phyloP scores from a whole-genome alignment of 352 stramenopile genomes.

The Globisporangium megalacanthum region DNA sequence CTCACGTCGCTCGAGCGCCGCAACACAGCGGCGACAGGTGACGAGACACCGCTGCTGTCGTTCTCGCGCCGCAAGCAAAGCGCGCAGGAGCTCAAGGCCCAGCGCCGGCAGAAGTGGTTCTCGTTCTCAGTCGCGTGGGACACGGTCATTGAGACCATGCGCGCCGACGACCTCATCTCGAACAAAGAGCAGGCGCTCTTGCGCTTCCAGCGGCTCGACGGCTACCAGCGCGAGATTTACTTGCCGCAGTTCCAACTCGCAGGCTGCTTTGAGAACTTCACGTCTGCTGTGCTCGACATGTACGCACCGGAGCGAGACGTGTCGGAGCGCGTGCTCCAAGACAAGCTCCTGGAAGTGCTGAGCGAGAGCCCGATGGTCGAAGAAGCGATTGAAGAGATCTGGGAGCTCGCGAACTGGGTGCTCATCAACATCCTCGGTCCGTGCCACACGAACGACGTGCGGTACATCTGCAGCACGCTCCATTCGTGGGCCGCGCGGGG shows the following conservation, averaged over 20 bases:
- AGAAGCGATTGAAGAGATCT: conserved; percentile 95
- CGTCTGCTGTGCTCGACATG: conserved; percentile 62
- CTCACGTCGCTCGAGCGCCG: conserved; percentile 11
- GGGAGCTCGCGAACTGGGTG: conserved; percentile 95
- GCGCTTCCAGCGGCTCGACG: conserved; percentile 95
- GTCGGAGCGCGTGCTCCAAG: conserved; percentile 67
- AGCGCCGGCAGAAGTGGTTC: conserved; percentile 97
- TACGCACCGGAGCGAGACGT: conserved; percentile 52
- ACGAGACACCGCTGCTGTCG: conserved; percentile 77
- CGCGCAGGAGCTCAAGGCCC: conserved; percentile 77
- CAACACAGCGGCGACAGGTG: background rate
- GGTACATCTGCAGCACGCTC: conserved; percentile 84
- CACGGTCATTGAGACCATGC: conserved; percentile 95
- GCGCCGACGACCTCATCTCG: conserved; percentile 89
- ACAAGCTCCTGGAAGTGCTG: conserved; percentile 79
- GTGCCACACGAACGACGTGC: conserved; percentile 93
- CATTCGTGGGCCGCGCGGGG: conserved; percentile 75
- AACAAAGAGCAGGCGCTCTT: conserved; percentile 88
- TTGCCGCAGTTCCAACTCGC: conserved; percentile 97
- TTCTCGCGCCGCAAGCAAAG: conserved; percentile 86
- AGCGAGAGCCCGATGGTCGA: conserved; percentile 78
- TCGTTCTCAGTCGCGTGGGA: conserved; percentile 98
- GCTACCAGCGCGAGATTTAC: conserved; percentile 97
- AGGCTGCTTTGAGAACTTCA: conserved; percentile 94
- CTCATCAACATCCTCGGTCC: conserved; percentile 93